phyloP scores from a whole-genome alignment of 1,284 basidiomycete species.

The Sanghuangporus weigelae region DNA sequence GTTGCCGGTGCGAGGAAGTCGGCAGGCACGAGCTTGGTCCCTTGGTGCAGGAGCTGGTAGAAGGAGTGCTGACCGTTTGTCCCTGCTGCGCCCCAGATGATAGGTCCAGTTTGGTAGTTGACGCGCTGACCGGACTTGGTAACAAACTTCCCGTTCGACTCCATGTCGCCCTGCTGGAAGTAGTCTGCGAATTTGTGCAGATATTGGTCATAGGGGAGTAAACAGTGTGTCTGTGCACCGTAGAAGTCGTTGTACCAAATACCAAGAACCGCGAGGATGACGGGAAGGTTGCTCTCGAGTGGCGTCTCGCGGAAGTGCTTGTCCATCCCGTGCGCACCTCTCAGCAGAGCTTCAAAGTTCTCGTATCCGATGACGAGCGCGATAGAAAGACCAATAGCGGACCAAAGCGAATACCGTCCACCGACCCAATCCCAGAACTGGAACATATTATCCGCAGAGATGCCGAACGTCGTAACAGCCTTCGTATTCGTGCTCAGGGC shows the following conservation, averaged over 20 bases:
- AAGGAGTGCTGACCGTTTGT: constrained; percentile 99
- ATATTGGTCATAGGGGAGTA: constrained; percentile 98
- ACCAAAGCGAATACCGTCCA: constrained; percentile 97
- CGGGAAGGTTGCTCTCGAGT: constrained; percentile 89
- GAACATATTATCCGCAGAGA: constrained; percentile 95
- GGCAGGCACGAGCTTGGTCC: constrained; percentile 87
- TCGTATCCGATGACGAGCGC: constrained; percentile 91
- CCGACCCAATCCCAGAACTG: constrained; percentile 99
- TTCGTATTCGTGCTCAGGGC: constrained; percentile 95
- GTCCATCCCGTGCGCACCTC: constrained; percentile 97
- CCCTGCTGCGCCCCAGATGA: constrained; percentile 98
- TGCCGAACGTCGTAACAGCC: constrained; percentile 94
- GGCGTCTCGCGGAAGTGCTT: constrained; percentile 89
- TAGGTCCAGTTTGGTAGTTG: constrained; percentile 97
- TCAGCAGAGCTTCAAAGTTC: constrained; percentile 87
- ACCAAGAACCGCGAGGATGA: constrained; percentile 86
- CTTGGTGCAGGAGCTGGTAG: constrained; percentile 97
- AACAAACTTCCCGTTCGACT: constrained; percentile 96
- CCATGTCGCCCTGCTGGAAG: constrained; percentile 99
- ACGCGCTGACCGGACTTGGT: constrained; percentile 93
- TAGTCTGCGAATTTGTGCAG: constrained; percentile 99
- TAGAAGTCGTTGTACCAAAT: constrained; percentile 99
- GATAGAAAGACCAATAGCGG: constrained; percentile 94
- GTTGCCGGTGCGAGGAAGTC: constrained; percentile 96
- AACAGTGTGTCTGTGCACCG: constrained; percentile 89